Evolutionary conservation across 768 basidiomycete species (phyloP).

Genomic region (Brasilioporus rufonigricans): DNA sequence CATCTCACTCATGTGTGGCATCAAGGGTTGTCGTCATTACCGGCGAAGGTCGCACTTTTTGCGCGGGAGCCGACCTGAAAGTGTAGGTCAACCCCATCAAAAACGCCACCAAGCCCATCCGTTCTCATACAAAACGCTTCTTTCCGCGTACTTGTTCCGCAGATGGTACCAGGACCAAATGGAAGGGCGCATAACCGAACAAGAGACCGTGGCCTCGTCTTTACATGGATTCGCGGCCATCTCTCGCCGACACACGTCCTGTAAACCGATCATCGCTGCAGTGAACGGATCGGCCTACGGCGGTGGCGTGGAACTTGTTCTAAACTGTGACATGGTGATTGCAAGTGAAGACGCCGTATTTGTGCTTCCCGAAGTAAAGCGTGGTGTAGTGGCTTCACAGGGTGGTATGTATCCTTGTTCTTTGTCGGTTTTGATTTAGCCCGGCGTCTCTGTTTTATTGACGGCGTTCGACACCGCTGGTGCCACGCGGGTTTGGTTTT

Average conservation of each 20-base stretch:
- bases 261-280: slow-evolving; percentile 78
- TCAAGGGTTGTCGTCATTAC: slow-evolving; percentile 73
- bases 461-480: not conserved
- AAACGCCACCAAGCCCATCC: not conserved
- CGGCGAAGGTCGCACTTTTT: slow-evolving; percentile 70
- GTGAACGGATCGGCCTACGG: slow-evolving; percentile 73
- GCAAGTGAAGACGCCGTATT: slow-evolving; percentile 67
- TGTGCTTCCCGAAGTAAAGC: slow-evolving; percentile 73
- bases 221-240: slow-evolving; percentile 69
- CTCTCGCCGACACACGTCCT: slow-evolving; percentile 58
- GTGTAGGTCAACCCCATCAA: slow-evolving; percentile 43
- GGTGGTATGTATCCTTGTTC: slow-evolving; percentile 50
- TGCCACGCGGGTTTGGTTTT: not conserved
- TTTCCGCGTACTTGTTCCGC: not conserved
- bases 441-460: not conserved
- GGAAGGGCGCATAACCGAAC: slow-evolving; percentile 42
- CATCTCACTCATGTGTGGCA: not conserved
- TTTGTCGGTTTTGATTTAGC: not conserved
- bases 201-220: slow-evolving; percentile 38
- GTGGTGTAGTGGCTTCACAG: slow-evolving; percentile 70
- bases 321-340: slow-evolving; percentile 79
- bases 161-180: slow-evolving; percentile 64
- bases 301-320: slow-evolving; percentile 62
- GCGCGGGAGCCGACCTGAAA: slow-evolving; percentile 78
- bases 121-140: not conserved